phyloP scores from a whole-genome alignment of 108 stramenopile genomes.

The Schizochytrium sp. region DNA sequence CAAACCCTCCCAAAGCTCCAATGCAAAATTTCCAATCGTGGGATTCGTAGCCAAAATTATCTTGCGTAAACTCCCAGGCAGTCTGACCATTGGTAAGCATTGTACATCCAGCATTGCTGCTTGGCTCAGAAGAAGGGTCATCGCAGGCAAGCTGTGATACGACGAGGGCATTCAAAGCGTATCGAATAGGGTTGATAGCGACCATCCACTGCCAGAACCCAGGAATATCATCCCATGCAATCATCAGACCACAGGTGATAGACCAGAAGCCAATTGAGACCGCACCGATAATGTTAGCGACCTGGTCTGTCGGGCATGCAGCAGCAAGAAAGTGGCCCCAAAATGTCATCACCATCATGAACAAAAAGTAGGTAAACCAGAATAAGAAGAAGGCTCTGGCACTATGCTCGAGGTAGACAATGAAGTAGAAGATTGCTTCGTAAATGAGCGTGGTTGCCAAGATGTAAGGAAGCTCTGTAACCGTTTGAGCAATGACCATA shows the following conservation, averaged over 20 bases:
- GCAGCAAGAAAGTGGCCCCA: conserved; percentile 26
- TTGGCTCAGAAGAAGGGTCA: background rate
- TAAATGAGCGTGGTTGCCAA: background rate
- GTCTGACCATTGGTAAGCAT: background rate
- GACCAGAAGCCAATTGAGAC: conserved; percentile 1
- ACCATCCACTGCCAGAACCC: conserved; percentile 45
- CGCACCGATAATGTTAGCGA: conserved; percentile 8
- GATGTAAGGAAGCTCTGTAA: conserved; percentile 45
- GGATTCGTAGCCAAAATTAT: conserved; percentile 28
- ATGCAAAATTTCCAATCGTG: conserved; percentile 14
- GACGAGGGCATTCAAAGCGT: conserved; percentile 13
- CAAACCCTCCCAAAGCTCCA: background rate
- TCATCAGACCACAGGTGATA: background rate
- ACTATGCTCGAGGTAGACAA: background rate
- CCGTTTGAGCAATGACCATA: conserved; percentile 42
- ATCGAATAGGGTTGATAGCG: conserved; percentile 50
- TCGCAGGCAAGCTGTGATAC: conserved; percentile 27
- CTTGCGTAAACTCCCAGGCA: conserved; percentile 29
- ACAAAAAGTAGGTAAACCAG: conserved; percentile 22
- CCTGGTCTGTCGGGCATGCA: conserved; percentile 20
- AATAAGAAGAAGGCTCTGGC: conserved; percentile 15
- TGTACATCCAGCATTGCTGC: background rate
- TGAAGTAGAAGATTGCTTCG: conserved; percentile 43
- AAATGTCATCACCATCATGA: conserved; percentile 15
- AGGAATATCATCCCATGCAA: conserved; percentile 31